Evolutionary conservation across 495 filamentous ascomycete species (phyloP), one percentile per base, ranked within the genome.

Genomic region (Zalerion maritima): DNA sequence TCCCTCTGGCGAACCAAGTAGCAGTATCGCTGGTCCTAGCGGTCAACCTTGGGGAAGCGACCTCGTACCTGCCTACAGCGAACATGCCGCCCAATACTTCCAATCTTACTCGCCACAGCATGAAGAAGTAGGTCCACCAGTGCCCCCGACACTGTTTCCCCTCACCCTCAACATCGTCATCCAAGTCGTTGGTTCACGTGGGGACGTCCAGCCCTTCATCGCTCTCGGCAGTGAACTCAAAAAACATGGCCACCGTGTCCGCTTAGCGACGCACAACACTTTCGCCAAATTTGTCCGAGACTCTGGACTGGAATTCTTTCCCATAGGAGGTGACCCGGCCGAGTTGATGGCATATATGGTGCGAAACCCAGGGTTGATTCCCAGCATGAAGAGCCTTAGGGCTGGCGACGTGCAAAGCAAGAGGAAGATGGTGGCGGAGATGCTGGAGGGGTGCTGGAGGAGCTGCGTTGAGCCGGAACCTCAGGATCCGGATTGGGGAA

Each of bases 121-220:
- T n/a, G n/a, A n/a, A n/a, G n/a, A n/a, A n/a, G n/a, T n/a, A n/a
- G n/a, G n/a, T n/a, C n/a, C n/a, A n/a, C n/a, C n/a, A n/a, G n/a
- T n/a, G n/a, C n/a, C n/a, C n/a, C n/a, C n/a, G n/a, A n/a, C n/a
- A n/a, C n/a, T n/a, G n/a, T n/a, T n/a, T n/a, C n/a, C n/a, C n/a
- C n/a, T n/a, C n/a, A n/a, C n/a, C n/a, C 41, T 76, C 22, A 75
- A 78, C 45, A 60, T 76, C 34, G 73, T 72, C 15, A 71, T 76
- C 18, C 71, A 75, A 10, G 61, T 78, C 4, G 60, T 78, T 11
- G 73, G 72, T 10, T 64, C 60, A 7, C 59, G 71, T 1, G 74
- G 71, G 3, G 72, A 76, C 34, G 67, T 75, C 0, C 72, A 75
- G 38, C 71, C 71, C 1, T 76, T 77, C 36, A 42, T 75, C 19